Base-by-base conservation (phyloP, 1,139 yeast genomes). In the Candida buenavistaensis region DNA sequence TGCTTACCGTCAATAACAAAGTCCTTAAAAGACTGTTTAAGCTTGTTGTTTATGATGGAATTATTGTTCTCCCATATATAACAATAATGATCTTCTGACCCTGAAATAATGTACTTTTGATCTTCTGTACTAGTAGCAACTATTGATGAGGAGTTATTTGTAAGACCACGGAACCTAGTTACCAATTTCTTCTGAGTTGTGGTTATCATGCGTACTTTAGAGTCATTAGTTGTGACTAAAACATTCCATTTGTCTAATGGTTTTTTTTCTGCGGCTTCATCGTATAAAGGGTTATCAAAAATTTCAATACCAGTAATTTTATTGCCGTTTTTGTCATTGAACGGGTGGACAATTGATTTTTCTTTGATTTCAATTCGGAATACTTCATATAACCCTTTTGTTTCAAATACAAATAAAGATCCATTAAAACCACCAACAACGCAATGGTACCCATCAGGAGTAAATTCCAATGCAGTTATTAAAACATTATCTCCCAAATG, bases 381-480 rank as follows among this genome's bases (percentile, higher is more conserved):
- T 7, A 72, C 62, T 7, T 72, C 54, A 36, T 73, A 75, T 23
- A 90, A 64, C 0, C 87, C 89, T 32, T 76, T 73, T 0, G 94
- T 82, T 41, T 79, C 80, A 44, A 86, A 58, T 4, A 81, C 68
- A 33, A 73, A 66, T 19, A 88, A 62, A 15, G 77, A 70, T 1
- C 97, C 97, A 45, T 80, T 78, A 50, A 88, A 86, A 5, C 95
- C 89, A 5, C 97, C 97, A 2, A 81, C 81, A 34, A 84, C 66
- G 17, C 86, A 71, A 31, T 72, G 63, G 16, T 68, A 62, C 0
- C 95, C 95, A 48, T 78, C 78, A 0, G 92, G 89, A 0, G 88
- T 71, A 46, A 86, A 80, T 2, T 75, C 73, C 23, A 82, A 68
- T 1, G 94, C 86, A 0, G 95, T 85, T 9, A 86, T 75, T 39